A percentile compares a stretch with the other conserved stretches of the same genome.
phyloP scores from a whole-genome alignment of 371 early-diverging fungal genomes.

The Actinomucor elegans region DNA sequence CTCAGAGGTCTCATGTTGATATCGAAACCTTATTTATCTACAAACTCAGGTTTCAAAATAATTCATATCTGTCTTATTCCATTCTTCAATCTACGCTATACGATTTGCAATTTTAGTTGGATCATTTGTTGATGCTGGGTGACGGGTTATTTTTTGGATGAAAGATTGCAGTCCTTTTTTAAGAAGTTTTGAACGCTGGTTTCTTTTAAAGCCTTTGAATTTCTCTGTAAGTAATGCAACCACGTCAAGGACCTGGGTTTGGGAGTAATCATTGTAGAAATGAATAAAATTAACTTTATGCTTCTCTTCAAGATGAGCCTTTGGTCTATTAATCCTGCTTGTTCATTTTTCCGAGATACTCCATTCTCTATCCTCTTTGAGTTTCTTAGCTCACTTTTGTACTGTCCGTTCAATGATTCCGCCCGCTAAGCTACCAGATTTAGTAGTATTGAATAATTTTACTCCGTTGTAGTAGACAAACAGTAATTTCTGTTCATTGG shows the following conservation, averaged over 20 bases:
- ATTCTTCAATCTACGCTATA: conserved; percentile 10
- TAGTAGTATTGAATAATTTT: conserved; percentile 12
- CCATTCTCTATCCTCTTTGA: conserved; percentile 14
- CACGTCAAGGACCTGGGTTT: conserved; percentile 7
- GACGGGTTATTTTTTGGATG: conserved; percentile 7
- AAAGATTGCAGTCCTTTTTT: conserved; percentile 14
- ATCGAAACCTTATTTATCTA: conserved; percentile 13
- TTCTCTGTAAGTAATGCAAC: conserved; percentile 14
- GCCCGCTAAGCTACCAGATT: conserved; percentile 10
- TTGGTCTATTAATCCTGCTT: conserved; percentile 16
- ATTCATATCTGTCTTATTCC: conserved; percentile 7
- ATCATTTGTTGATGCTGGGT: too few relatives aligned
- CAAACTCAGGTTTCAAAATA: conserved; percentile 11
- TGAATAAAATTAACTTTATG: conserved; percentile 14
- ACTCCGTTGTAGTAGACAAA: conserved; percentile 15
- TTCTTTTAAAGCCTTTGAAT: conserved; percentile 10
- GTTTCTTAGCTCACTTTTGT: conserved; percentile 20
- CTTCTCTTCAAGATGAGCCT: conserved; percentile 11
- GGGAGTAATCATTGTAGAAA: conserved; percentile 14
- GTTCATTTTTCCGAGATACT: conserved; percentile 13
- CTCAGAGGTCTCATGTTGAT: conserved; percentile 14
- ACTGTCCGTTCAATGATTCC: conserved; percentile 11
- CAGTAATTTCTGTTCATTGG: conserved; percentile 14
- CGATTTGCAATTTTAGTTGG: conserved; percentile 5
- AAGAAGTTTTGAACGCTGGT: conserved; percentile 6